A percentile compares a stretch with the other conserved stretches of the same genome.
phyloP scores from a whole-genome alignment of 371 early-diverging fungal genomes.

The Phascolomyces articulosus region DNA sequence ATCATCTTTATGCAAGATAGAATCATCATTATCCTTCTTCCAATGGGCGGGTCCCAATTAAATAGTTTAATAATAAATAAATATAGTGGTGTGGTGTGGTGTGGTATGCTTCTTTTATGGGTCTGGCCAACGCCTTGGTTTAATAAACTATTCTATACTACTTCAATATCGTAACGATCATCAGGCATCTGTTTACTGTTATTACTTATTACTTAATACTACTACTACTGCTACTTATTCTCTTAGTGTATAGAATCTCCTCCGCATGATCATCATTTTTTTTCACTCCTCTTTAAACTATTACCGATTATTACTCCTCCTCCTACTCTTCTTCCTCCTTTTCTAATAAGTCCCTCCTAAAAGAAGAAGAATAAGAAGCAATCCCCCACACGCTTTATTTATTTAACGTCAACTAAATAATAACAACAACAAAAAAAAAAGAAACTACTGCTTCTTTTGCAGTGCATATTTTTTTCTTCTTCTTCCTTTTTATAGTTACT shows the following conservation, averaged over 20 bases:
- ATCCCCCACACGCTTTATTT: too few relatives aligned
- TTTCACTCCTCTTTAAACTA: neutral
- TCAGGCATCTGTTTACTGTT: conserved; percentile 2
- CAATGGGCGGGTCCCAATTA: neutral
- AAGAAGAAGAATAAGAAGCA: neutral
- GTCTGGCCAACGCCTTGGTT: conserved; percentile 5
- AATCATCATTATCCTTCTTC: neutral
- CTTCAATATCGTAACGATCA: conserved; percentile 8
- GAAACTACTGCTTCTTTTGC: too few relatives aligned
- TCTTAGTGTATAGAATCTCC: too few relatives aligned
- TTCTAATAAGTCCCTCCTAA: neutral
- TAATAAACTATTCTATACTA: too few relatives aligned
- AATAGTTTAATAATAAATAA: neutral
- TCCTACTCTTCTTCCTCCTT: neutral
- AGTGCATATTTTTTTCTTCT: neutral
- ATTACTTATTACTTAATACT: too few relatives aligned
- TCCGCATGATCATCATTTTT: neutral
- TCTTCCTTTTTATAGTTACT: neutral
- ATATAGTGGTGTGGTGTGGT: neutral
- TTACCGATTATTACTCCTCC: neutral
- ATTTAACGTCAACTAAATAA: neutral
- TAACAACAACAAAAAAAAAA: neutral
- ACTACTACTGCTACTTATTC: too few relatives aligned
- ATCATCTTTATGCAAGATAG: conserved; percentile 1
- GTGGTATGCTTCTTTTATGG: too few relatives aligned